phyloP scores from a whole-genome alignment of 768 basidiomycete genomes.

The Leccinum olivaceopallidum region DNA sequence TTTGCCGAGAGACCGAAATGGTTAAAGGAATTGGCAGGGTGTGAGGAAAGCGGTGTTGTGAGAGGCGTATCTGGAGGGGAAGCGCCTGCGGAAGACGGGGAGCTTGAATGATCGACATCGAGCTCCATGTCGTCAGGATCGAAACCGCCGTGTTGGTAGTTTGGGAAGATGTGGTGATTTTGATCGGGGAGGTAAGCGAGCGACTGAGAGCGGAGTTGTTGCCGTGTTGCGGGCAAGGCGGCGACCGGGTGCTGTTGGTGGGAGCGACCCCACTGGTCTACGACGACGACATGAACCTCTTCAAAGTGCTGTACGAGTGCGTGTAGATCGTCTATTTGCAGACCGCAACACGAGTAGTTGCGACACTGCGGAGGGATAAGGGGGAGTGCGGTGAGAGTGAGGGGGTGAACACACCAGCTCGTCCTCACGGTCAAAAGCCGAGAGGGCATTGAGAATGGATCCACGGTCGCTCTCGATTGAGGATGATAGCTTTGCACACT shows the following conservation, averaged over 20 bases:
- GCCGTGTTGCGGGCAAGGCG: conserved; percentile 36
- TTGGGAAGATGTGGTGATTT: conserved; percentile 27
- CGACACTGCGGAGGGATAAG: conserved; percentile 52
- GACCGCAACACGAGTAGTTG: conserved; percentile 89
- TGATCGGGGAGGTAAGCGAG: conserved; percentile 30
- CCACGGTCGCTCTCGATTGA: conserved; percentile 64
- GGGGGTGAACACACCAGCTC: conserved; percentile 55
- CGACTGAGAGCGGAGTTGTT: conserved; percentile 34
- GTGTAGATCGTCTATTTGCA: conserved; percentile 72
- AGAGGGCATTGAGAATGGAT: conserved; percentile 63
- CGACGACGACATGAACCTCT: conserved; percentile 81
- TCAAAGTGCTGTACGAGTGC: conserved; percentile 93
- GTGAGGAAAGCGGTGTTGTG: conserved; percentile 41
- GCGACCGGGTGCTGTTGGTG: conserved; percentile 32
- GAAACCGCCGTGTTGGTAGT: conserved; percentile 44
- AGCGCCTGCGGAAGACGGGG: conserved; percentile 44
- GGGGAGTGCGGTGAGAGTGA: background rate
- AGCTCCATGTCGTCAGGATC: conserved; percentile 85
- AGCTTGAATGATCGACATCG: conserved; percentile 59
- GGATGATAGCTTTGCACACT: conserved; percentile 45
- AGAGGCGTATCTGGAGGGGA: conserved; percentile 47
- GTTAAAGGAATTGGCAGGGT: conserved; percentile 33
- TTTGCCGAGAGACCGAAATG: conserved; percentile 33
- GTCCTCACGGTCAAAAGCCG: conserved; percentile 65
- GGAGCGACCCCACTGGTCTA: conserved; percentile 43